Base-by-base conservation (phyloP, 169 alveolate genomes). In the Pseudocohnilembus persalinus region DNA sequence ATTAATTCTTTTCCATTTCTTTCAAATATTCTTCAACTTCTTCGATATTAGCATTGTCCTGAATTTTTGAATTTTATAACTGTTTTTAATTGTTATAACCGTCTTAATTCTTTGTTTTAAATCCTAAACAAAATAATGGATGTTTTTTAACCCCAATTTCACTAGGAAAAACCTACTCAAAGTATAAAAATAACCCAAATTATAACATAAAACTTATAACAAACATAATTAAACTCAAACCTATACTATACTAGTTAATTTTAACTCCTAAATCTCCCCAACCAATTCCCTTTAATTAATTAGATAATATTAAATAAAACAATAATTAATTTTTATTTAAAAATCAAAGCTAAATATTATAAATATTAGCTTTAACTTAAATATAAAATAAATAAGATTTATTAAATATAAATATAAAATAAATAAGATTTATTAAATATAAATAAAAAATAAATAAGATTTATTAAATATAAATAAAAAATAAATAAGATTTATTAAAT, bases 1-100 rank as follows among this genome's bases (percentile, higher is more conserved):
- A 91, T 49, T 88, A 91, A 30, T 82, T 88, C 20, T 78, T 85
- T 76, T 92, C 90, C 83, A 84, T 77, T 73, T 87, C 90, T 64
- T 83, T 83, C 35, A 85, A 74, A 28, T 74, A 33, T 26, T 84
- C 72, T 26, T 84, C 89, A 0, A 84, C 84, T 24, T 72, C 73
- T 34, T 84, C 89, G 33, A 77, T 76, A 29, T 77, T 76, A 84
- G 73, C 75, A 29, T 77, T 63, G 68, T 84, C 63, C 83, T 87
- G 81, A 63, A 49, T 49, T 49, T 49, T 49, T 94, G 28, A 95
- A 1, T 11, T 72, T 33, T 15, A 74, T n/a, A 29, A 68, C 64
- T 77, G 74, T 76, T 84, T 77, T 26, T 73, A 82, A 80, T 76
- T 78, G 78, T 75, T 74, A 33, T 31, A n/a, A n/a, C 68, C 81